Evolutionary conservation across 2,329 filamentous ascomycete genomes (phyloP).

Genomic region (Cladosporium cucumerinum): DNA sequence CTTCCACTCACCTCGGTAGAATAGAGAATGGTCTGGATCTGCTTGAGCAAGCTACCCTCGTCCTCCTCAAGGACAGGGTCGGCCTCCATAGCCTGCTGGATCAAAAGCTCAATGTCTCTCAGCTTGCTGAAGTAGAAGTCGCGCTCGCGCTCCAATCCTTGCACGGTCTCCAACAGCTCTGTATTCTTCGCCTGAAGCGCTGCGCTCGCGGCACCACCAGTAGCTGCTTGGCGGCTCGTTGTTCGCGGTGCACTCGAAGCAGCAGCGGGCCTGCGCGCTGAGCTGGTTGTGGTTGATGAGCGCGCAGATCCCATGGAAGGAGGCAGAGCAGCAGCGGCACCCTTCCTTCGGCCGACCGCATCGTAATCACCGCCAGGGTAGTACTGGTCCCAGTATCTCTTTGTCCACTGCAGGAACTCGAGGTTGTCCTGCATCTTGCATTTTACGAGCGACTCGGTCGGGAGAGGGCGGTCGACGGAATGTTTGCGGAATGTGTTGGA

Average conservation of each 20-base stretch:
- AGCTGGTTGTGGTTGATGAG: constrained; percentile 55
- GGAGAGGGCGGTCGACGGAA: constrained; percentile 82
- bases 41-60: constrained; percentile 86
- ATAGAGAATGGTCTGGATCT: constrained; percentile 95
- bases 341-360: constrained; percentile 79
- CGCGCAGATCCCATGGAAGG: constrained; percentile 51
- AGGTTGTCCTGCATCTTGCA: constrained; percentile 99
- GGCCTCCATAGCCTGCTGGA: constrained; percentile 89
- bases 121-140: constrained; percentile 99
- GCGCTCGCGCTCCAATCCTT: constrained; percentile 87
- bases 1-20: constrained; percentile 71
- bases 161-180: constrained; percentile 91
- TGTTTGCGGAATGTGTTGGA: constrained; percentile 87
- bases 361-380: constrained; percentile 98
- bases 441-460: constrained; percentile 84
- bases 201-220: constrained; percentile 55
- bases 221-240: constrained; percentile 41
- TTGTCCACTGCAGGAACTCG: constrained; percentile 96
- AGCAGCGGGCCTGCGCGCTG: constrained; percentile 36
- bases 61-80: constrained; percentile 93
- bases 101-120: constrained; percentile 88
- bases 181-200: constrained; percentile 81
- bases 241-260: constrained; percentile 47
- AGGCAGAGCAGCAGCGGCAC: constrained; percentile 53
- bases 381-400: constrained; percentile 97